These are phyloP conservation scores for Lepiota subincarnata DNA, from an alignment of 768 basidiomycete species.

Conservation along the genomic window DNA sequence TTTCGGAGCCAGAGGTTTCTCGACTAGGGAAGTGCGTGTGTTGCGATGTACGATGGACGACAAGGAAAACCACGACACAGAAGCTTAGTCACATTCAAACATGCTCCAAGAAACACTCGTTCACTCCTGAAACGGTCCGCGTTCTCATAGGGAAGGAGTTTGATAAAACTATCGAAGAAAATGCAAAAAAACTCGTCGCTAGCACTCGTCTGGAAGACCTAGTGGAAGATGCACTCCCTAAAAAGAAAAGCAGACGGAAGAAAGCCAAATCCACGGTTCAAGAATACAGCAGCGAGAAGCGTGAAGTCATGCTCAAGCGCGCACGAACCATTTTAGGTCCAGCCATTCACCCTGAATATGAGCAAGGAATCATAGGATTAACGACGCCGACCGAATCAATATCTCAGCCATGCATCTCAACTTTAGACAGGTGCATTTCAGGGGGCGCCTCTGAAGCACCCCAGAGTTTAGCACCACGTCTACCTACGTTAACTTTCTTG, in stretches of 20 bases:
- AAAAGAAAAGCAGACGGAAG: slow-evolving; percentile 38
- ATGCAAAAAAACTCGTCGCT: slow-evolving; percentile 14
- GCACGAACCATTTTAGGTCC: slow-evolving; percentile 30
- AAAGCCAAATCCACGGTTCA: slow-evolving; percentile 39
- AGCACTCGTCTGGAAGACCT: slow-evolving; percentile 52
- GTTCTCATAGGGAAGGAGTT: slow-evolving; percentile 50
- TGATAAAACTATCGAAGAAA: slow-evolving; percentile 18
- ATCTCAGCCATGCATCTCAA: background rate
- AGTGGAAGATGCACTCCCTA: slow-evolving; percentile 41
- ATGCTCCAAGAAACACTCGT: slow-evolving; percentile 60
- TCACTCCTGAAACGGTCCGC: slow-evolving; percentile 52
- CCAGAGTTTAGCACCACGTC: background rate
- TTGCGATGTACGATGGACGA: slow-evolving; percentile 67
- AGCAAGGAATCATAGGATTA: background rate
- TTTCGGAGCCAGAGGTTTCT: background rate
- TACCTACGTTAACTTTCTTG: background rate
- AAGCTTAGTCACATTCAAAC: slow-evolving; percentile 65
- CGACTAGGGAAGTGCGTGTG: slow-evolving; percentile 47
- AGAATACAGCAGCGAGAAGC: slow-evolving; percentile 40
- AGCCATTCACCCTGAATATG: slow-evolving; percentile 10
- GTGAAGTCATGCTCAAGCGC: slow-evolving; percentile 36
- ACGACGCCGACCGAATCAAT: background rate
- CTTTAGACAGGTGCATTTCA: no score
- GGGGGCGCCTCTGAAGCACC: background rate
- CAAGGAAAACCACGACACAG: slow-evolving; percentile 55